Evolutionary conservation across 2,329 filamentous ascomycete species (phyloP), one percentile per base, ranked within the genome.

Genomic region (Exophiala sp.): DNA sequence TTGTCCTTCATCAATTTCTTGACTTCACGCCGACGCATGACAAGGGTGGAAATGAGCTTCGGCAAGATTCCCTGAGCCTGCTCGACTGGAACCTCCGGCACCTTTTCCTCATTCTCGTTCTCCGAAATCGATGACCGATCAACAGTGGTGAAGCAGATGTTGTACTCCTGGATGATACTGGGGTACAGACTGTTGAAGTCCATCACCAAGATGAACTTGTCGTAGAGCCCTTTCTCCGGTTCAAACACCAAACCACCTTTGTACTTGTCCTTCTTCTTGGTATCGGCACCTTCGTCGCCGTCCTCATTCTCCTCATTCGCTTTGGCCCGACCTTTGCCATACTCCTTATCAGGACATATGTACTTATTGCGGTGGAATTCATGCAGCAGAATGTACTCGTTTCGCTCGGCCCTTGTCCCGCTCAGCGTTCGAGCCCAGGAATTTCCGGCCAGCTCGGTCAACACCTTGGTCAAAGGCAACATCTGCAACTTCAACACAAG

Each of bases 151-250:
- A 98, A 98, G 74, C 94, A 98, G 61, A 98, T 98, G 70, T 98
- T 98, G 73, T 83, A 98, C 76, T 98, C 94, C 65, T 98, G 94
- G 55, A 98, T 98, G 64, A 98, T 97, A 65, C 88, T 96, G 24
- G 93, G 93, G 63, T 98, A 98, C 55, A 98, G 76, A 62, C 90
- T 96, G 78, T 98, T 98, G 76, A 98, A 98, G 75, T 98, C 93
- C 94, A 98, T 98, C 68, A 98, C 94, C 48, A 98, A 79, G 46
- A 98, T 86, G 68, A 94, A 96, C 70, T 94, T 95, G 77, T 98
- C 93, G 65, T 98, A 98, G 3, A 98, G 78, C 14, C 94, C 93
- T 68, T 91, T 96, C 67, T 97, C 90, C 3, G 93, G 93, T 67
- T 98, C 93, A 62, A 98, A 97, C 50, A 98, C 93, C 24, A 98